Percentiles rank a stretch among this genome's conserved stretches.
These are phyloP conservation scores for Phytophthora chlamydospora DNA, from an alignment of 352 stramenopile species.

Conservation along the genomic window DNA sequence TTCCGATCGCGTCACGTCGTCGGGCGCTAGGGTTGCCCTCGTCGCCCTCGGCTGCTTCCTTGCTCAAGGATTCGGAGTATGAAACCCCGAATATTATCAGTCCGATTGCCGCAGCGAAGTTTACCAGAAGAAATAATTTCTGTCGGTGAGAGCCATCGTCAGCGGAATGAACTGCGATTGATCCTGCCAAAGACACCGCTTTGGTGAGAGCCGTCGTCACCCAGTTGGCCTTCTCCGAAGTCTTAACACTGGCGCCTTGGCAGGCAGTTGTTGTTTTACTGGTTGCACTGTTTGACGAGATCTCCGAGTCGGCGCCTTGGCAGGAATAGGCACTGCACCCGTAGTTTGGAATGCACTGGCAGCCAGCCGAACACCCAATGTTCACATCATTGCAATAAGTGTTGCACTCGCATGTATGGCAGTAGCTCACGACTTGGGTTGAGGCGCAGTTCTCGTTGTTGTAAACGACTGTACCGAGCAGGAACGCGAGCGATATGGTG, in stretches of 20 bases:
- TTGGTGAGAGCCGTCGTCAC: conserved; percentile 16
- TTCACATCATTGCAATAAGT: conserved; percentile 5
- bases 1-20: conserved; percentile 1
- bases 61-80: conserved; percentile 13
- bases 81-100: conserved; percentile 15
- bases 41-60: not conserved
- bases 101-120: not conserved
- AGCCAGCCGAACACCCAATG: conserved; percentile 9
- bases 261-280: not conserved
- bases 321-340: not conserved
- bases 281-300: not conserved
- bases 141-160: conserved; percentile 9
- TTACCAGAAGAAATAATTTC: conserved; percentile 4
- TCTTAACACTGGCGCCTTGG: conserved; percentile 4
- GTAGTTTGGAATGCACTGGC: conserved; percentile 2
- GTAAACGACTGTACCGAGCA: conserved; percentile 27
- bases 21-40: not conserved
- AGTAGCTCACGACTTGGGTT: conserved; percentile 5
- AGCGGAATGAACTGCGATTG: conserved; percentile 6
- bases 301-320: too few relatives aligned
- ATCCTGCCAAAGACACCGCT: conserved; percentile 3
- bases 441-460: conserved; percentile 26
- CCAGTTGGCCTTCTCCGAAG: conserved; percentile 6
- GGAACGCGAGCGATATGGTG: conserved; percentile 18
- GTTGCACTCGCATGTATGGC: conserved; percentile 1